Evolutionary conservation across 805 yeast species (phyloP), one percentile per base, ranked within the genome.

Genomic region (Zygotorulaspora danielsina): DNA sequence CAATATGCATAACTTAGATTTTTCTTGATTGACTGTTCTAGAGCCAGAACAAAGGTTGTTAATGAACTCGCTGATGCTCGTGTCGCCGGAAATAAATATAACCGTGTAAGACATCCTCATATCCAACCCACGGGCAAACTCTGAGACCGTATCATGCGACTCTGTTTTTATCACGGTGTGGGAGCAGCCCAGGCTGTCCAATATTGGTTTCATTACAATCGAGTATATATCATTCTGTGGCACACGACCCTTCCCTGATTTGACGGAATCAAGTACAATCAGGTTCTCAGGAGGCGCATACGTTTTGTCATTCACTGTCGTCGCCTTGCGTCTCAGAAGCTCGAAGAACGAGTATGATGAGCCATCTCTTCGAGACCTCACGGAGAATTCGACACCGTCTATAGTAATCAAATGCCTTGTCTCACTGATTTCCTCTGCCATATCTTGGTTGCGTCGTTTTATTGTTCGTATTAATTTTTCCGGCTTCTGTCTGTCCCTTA

Each of bases 41-140:
- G 11, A 15, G 19, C 16, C 6, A 5, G 12, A 15, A 4, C 48
- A 54, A 19, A 72, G 56, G 13, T 60, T 66, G 55, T 88, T 88
- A 39, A 86, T 50, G 36, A 89, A 76, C 57, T 89, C 97, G 35
- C 74, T 77, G 4, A 86, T 65, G 1, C 94, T 79, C 1, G 96
- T 88, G 55, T 89, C 97, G 2, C 97, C 97, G 26, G 94, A 82
- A 6, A 89, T 60, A 24, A 88, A 64, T 2, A 84, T 55, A 7
- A 83, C 63, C 1, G 83, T 73, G 17, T 67, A 54, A 9, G 44
- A 32, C 7, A 41, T 22, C 0, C 49, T 37, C 0, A 36, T 24
- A n/a, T 54, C 48, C 5, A 75, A 44, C 0, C 41, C 4, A 8
- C 40, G 21, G 0, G 78, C 76, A 45, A 68, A 62, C n/a, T 67